Conservation (phyloP, 2,329 filamentous ascomycete genomes). For the Aspergillus pseudonomiae region DNA sequence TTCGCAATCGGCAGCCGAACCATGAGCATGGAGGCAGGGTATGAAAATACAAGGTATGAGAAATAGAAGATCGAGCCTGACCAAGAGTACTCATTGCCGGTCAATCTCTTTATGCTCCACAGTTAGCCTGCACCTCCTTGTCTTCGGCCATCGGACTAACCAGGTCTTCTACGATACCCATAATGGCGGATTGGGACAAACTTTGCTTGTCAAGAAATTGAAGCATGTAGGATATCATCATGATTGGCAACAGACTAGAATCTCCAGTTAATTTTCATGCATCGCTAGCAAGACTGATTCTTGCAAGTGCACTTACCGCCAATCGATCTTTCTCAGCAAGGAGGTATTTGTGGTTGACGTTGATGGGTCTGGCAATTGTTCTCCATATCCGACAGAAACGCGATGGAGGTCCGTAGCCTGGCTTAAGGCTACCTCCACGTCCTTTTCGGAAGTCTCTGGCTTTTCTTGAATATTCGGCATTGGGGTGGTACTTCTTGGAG, state of each 20-base stretch:
- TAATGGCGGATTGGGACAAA: conserved; percentile 4
- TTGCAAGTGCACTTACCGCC: background rate
- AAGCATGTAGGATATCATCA: conserved; percentile 18
- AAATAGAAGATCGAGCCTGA: conserved; percentile 14
- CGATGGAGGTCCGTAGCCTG: background rate
- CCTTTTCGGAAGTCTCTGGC: background rate
- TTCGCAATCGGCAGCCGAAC: conserved; percentile 2
- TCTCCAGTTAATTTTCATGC: background rate
- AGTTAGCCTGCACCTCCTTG: background rate
- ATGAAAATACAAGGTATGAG: conserved; percentile 10
- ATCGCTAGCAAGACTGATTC: background rate
- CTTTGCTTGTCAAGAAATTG: conserved; percentile 19
- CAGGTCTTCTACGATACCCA: conserved; percentile 11
- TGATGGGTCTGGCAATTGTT: background rate
- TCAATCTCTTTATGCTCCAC: background rate
- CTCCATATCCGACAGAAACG: background rate
- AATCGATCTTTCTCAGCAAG: background rate
- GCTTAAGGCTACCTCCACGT: background rate
- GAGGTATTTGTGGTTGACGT: background rate
- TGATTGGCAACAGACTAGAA: conserved; percentile 9
- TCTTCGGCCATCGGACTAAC: background rate
- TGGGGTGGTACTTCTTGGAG: background rate
- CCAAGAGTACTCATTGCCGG: conserved; percentile 11
- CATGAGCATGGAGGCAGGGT: conserved; percentile 2
- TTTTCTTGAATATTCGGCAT: background rate